These are phyloP conservation scores for Leccinum subrobustum DNA, from an alignment of 1,284 basidiomycete genomes.

Conservation along the genomic window DNA sequence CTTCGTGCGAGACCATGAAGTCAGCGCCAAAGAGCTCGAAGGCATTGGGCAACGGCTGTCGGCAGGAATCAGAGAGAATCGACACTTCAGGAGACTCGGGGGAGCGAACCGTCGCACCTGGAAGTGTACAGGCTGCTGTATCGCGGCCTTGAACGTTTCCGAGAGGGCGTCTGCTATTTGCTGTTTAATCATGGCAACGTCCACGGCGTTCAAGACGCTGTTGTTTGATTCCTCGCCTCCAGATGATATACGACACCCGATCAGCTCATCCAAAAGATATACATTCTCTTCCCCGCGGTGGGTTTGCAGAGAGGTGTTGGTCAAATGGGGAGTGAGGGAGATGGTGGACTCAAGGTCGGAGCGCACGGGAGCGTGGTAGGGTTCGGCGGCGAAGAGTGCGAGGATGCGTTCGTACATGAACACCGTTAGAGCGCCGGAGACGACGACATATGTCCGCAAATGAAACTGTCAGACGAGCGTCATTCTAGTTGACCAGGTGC, in stretches of 20 bases:
- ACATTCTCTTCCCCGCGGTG: slow-evolving; percentile 67
- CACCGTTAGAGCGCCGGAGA: slow-evolving; percentile 75
- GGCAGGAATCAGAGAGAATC: slow-evolving; percentile 3
- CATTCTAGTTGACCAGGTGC: slow-evolving; percentile 9
- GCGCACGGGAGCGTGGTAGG: slow-evolving; percentile 51
- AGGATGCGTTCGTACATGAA: slow-evolving; percentile 84
- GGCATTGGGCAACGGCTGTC: slow-evolving; percentile 82
- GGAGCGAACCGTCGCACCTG: slow-evolving; percentile 51
- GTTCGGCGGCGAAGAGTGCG: slow-evolving; percentile 78
- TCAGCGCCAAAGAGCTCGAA: slow-evolving; percentile 97
- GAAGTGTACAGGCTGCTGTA: slow-evolving; percentile 84
- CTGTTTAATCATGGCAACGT: slow-evolving; percentile 57
- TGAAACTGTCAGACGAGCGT: slow-evolving; percentile 68
- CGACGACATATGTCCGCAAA: slow-evolving; percentile 89
- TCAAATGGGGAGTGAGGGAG: slow-evolving; percentile 76
- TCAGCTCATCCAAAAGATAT: slow-evolving; percentile 74
- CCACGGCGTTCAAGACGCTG: slow-evolving; percentile 34
- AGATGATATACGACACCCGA: slow-evolving; percentile 60
- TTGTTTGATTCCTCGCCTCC: slow-evolving; percentile 12
- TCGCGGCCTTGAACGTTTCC: slow-evolving; percentile 84
- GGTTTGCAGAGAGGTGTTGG: slow-evolving; percentile 93
- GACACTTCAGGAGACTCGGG: background rate
- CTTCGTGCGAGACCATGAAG: slow-evolving; percentile 71
- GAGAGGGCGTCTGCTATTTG: slow-evolving; percentile 70
- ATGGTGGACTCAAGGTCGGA: slow-evolving; percentile 26